phyloP scores from a whole-genome alignment of 1,139 yeast species.

The Hyphopichia fennica region DNA sequence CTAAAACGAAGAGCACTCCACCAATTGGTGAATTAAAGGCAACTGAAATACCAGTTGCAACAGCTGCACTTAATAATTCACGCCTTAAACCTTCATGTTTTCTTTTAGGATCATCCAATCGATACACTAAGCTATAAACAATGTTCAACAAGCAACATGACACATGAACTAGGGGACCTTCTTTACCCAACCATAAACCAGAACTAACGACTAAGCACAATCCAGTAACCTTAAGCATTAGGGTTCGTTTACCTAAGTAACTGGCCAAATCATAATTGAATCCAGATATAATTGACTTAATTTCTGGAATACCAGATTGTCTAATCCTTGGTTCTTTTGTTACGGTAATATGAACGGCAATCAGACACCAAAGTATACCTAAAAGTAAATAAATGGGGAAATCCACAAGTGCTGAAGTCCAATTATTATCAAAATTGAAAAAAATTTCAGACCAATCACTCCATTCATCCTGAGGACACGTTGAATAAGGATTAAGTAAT shows the following conservation, averaged over 20 bases:
- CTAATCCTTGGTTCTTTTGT: constrained; percentile 45
- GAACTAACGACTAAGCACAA: constrained; percentile 69
- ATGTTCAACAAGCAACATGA: constrained; percentile 61
- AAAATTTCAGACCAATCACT: constrained; percentile 38
- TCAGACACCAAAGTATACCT: constrained; percentile 24
- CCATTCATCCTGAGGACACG: constrained; percentile 48
- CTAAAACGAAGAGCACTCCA: constrained; percentile 85
- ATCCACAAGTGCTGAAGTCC: constrained; percentile 26
- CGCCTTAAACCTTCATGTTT: constrained; percentile 56
- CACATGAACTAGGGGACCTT: constrained; percentile 90
- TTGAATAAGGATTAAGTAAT: constrained; percentile 42
- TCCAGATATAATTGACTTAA: constrained; percentile 64
- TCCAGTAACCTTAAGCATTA: constrained; percentile 53
- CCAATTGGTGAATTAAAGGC: constrained; percentile 96
- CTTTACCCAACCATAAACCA: constrained; percentile 89
- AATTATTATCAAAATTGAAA: constrained; percentile 17
- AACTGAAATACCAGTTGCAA: constrained; percentile 91
- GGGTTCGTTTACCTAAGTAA: constrained; percentile 49
- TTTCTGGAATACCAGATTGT: constrained; percentile 72
- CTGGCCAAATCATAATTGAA: constrained; percentile 40
- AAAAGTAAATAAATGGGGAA: constrained; percentile 39
- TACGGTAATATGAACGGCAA: constrained; percentile 33
- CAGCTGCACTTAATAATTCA: constrained; percentile 76
- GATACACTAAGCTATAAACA: constrained; percentile 28
- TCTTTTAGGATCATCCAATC: constrained; percentile 15